Evolutionary conservation across 1,139 yeast genomes (phyloP), one percentile per base, ranked within the genome.

Genomic region (Sugiyamaella grinbergsii): DNA sequence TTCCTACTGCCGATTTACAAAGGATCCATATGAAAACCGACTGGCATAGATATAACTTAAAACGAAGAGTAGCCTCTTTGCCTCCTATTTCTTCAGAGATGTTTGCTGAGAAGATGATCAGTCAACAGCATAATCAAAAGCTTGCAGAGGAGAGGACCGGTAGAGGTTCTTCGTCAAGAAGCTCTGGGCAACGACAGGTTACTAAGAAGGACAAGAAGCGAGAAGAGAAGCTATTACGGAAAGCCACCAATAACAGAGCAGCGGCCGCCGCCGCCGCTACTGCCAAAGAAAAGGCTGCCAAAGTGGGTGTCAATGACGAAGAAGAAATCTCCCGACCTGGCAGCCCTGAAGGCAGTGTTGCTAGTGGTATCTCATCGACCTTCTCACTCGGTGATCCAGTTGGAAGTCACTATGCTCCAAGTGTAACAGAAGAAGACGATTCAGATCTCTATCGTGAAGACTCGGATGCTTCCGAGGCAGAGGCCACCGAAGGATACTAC

Each of bases 1-100:
- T 93, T 63, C 80, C 83, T 15, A 75, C 83, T 15, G 84, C 95
- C 4, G 90, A 84, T 52, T 77, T 81, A 56, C 98, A 93, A 71
- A 77, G 98, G 61, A 75, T 78, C 51, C 98, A 93, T 64, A 93
- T 93, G 98, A 89, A 88, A 66, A 83, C 96, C 0, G 97, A 91
- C 56, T 91, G 97, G 97, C 97, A 90, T 64, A 77, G 95, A 58
- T 93, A 88, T 68, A 91, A 93, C 65, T 77, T 93, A 65, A 93
- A 93, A 70, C 79, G 98, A 69, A 77, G 96, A 63, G 96, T 93
- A 34, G 96, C 96, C 2, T 80, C 81, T 43, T 72, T 93, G 57
- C 84, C 91, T 1, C 83, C 96, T 2, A 84, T 93, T 44, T 73
- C 83, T 18, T 84, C 96, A 1, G 90, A 87, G 53, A 75, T 83